phyloP scores from a whole-genome alignment of 208 protist genomes.

The Ichthyophonus hoferi region DNA sequence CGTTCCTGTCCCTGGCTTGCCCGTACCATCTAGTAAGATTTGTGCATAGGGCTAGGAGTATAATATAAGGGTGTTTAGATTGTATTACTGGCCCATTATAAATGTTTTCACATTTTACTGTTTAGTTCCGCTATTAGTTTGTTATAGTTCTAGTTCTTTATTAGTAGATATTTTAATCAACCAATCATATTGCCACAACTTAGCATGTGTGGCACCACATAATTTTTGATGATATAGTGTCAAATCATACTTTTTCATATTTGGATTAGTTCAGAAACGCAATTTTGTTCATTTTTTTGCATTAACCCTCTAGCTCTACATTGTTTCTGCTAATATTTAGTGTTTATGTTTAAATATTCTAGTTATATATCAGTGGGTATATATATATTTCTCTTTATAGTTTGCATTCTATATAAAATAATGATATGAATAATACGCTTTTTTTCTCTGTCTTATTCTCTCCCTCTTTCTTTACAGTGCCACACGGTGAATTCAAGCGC shows the following conservation, averaged over 20 bases:
- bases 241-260: too few relatives aligned
- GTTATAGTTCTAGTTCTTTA: too few relatives aligned
- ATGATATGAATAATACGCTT: background rate
- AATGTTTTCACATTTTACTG: too few relatives aligned
- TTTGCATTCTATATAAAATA: too few relatives aligned
- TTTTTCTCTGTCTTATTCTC: background rate
- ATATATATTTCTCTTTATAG: too few relatives aligned
- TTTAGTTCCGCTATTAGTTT: too few relatives aligned
- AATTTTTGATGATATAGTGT: too few relatives aligned
- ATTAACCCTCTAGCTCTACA: background rate
- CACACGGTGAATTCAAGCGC: background rate
- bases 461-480: background rate
- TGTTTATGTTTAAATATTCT: too few relatives aligned
- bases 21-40: background rate
- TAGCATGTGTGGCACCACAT: background rate
- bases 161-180: too few relatives aligned
- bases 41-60: background rate
- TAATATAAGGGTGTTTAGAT: background rate
- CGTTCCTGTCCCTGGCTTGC: slow-evolving; percentile 5
- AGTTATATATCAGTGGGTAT: too few relatives aligned
- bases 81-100: too few relatives aligned
- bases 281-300: background rate
- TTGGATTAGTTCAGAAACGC: too few relatives aligned
- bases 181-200: background rate
- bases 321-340: background rate